Base-by-base conservation (phyloP, 148 eudicot species). In the Chenopodium quinoa region DNA sequence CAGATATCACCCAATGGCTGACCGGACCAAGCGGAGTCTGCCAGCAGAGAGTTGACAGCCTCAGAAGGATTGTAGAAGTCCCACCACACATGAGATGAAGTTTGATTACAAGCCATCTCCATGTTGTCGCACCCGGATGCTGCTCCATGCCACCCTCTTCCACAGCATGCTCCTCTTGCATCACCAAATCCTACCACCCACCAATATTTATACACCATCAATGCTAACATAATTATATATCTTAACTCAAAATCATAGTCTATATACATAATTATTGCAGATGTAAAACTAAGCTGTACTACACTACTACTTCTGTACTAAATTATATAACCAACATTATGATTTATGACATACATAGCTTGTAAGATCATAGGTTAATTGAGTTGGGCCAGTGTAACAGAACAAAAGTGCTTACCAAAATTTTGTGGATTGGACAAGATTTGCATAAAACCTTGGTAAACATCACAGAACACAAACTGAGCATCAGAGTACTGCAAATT, bases 1-100 rank as follows among this genome's bases (percentile, higher is more conserved):
- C 90, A 90, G 27, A 88, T 80, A 82, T 86, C 83, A 19, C 87
- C 32, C 16, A 90, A 71, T 4, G 90, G 84, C 23, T 82, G 74
- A 80, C 90, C 90, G 0, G 88, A 86, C 93, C 93, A 91, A 9
- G 84, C 90, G 0, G 93, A 92, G 31, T 90, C 84, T 29, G 93
- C 93, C 3, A 90, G 83, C 72, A 92, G 68, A 13, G 91, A 86
- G 82, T 89, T 89, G 20, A 86, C 89, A 11, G 84, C 80, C 60
- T 82, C 80, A 6, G 90, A 86, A 4, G 95, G 95, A 71, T 92
- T 92, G 84, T 86, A 88, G 9, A 88, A 85, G 76, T 90, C 93
- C 93, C 95, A 92, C 93, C 93, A 92, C 12, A 92, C 64, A 74
- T 86, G 79, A 37, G 71, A 14, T 31, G 87, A 85, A 7, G 80